Evolutionary conservation across 345 rosid species (phyloP).

Genomic region (Arabis alpina): DNA sequence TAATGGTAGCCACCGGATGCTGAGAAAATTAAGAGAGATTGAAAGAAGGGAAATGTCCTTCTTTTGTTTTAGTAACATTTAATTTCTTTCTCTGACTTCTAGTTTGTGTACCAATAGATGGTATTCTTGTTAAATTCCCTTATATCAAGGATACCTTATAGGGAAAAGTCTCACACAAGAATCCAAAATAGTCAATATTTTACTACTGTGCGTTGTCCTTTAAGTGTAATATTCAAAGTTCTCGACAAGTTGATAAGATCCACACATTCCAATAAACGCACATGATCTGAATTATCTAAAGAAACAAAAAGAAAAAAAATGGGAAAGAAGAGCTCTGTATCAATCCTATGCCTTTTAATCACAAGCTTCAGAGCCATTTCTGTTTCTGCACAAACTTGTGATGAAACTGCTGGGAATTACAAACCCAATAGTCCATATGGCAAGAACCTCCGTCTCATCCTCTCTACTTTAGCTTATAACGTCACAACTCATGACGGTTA

Average conservation of each 20-base stretch:
- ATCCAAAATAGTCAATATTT: not conserved
- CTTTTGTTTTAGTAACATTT: too few species aligned
- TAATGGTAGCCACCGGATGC: too few species aligned
- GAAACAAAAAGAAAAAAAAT: constrained; percentile 6
- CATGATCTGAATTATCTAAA: not conserved
- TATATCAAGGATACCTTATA: too few species aligned
- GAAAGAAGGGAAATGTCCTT: too few species aligned
- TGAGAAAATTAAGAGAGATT: too few species aligned
- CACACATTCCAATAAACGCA: not conserved
- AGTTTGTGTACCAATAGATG: too few species aligned
- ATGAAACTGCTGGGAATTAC: not conserved
- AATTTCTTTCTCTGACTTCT: too few species aligned
- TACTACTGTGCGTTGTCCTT: not conserved
- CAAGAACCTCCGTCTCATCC: constrained; percentile 32
- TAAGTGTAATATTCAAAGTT: constrained; percentile 9
- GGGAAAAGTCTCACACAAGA: too few species aligned
- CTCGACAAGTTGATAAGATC: not conserved
- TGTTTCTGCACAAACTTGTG: constrained; percentile 30
- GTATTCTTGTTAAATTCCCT: too few species aligned
- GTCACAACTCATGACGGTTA: not conserved
- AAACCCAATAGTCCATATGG: constrained; percentile 39
- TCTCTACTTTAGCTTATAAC: constrained; percentile 34
- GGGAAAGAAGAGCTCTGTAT: constrained; percentile 20
- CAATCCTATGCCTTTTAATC: constrained; percentile 23
- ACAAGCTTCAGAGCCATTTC: constrained; percentile 14